Evolutionary conservation across 2,329 filamentous ascomycete species (phyloP), one percentile per base, ranked within the genome.

Genomic region (Clarireedia sp.): DNA sequence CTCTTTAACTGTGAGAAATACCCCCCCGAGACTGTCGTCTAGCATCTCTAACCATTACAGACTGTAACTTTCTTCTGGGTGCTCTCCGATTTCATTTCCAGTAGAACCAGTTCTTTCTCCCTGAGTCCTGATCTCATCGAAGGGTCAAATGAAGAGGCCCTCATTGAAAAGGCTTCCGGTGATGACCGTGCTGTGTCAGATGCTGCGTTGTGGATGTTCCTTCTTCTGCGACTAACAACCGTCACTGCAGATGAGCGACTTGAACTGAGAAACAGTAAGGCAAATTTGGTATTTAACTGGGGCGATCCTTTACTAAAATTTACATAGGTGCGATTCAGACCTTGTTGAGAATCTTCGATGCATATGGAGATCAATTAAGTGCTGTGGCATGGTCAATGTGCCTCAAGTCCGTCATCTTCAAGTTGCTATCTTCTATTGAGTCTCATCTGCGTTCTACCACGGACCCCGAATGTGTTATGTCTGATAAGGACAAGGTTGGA

Each of bases 1-100:
- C 65, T 92, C 92, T 0, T 76, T 99, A 24, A 97, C 94, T 36
- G 87, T 89, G 75, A 71, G 80, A 33, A 33, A 9, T 69, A n/a
- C 17, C 41, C 7, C n/a, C 12, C 26, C 16, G 8, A 47, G 17
- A 48, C 7, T 17, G 3, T 16, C n/a, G 38, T 38, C 19, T 0
- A 16, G 37, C 65, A 52, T 53, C 29, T 29, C 64, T 53, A 50
- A 57, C 38, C 26, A 36, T 48, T 21, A 3, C 50, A 89, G 82
- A 94, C 91, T 1, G 89, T 96, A 8, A 96, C 92, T 0, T 94
- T 95, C 67, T 95, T 96, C 69, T 96, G 91, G 90, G 91, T 92
- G 53, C 80, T 96, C 7, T 96, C 92, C 0, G 91, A 96, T 69
- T 94, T 91, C 60, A 76, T 97, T 4, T 85, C 82, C 1, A 73